Percentiles rank a stretch among this genome's conserved stretches.
Conservation (phyloP, 345 rosid species). For the Boechera divaricarpa region DNA sequence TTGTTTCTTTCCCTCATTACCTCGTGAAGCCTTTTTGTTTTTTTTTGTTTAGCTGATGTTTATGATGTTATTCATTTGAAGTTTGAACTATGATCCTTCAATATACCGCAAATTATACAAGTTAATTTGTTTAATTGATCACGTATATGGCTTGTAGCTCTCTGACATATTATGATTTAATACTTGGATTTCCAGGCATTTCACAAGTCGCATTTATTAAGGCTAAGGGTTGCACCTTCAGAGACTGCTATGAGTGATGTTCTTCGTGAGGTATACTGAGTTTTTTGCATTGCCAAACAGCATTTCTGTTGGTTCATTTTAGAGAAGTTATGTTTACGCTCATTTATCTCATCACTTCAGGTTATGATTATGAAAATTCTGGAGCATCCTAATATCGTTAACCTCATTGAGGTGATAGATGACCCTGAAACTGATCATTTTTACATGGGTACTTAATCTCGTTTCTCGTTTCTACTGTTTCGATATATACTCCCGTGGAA, state of each 20-base stretch:
- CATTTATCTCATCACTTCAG: conserved; percentile 46
- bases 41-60: background rate
- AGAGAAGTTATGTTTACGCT: conserved; percentile 15
- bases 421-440: conserved; percentile 93
- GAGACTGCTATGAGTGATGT: conserved; percentile 99
- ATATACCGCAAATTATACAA: background rate
- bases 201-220: conserved; percentile 87
- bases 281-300: background rate
- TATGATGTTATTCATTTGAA: conserved; percentile 12
- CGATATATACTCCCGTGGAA: background rate
- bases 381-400: conserved; percentile 96
- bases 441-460: conserved; percentile 82
- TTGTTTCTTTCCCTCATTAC: conserved; percentile 8
- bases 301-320: background rate
- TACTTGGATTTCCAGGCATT: conserved; percentile 67
- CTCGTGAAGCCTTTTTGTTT: background rate
- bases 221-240: conserved; percentile 92
- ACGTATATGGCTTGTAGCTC: conserved; percentile 20
- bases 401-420: conserved; percentile 98
- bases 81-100: background rate
- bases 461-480: conserved; percentile 35
- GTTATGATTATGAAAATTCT: conserved; percentile 92
- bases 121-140: conserved; percentile 14
- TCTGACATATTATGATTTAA: conserved; percentile 14
- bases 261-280: conserved; percentile 78